Percentiles rank a stretch among this genome's conserved stretches.
Evolutionary conservation across 169 alveolate species (phyloP).

Genomic region (Perkinsus olseni): DNA sequence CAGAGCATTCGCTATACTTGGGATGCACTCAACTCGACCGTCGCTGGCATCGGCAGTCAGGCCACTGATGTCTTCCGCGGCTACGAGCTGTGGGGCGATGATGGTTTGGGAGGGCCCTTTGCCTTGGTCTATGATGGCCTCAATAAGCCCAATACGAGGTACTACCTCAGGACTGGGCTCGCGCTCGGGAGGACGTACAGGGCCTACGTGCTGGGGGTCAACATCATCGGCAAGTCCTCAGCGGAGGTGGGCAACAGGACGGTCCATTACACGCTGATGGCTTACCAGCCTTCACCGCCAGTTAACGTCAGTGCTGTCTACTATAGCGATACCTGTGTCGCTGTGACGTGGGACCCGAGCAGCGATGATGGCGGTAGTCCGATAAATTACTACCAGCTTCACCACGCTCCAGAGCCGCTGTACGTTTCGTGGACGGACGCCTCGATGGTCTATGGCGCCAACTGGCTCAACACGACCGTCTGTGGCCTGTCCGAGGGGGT

Average conservation of each 20-base stretch:
- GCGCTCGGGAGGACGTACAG: constrained; percentile 24
- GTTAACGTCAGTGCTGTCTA: not conserved
- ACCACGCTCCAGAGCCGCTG: constrained; percentile 23
- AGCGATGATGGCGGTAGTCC: constrained; percentile 28
- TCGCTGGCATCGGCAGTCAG: not conserved
- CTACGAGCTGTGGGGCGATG: constrained; percentile 29
- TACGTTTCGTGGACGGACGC: not conserved
- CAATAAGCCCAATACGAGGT: constrained; percentile 29
- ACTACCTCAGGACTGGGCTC: constrained; percentile 18
- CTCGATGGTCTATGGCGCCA: not conserved
- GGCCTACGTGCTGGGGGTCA: constrained; percentile 21
- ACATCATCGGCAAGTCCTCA: constrained; percentile 11
- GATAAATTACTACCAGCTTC: constrained; percentile 21
- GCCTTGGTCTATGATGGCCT: constrained; percentile 21
- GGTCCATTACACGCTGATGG: not conserved
- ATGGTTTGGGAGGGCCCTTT: constrained; percentile 31
- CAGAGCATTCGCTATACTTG: constrained; percentile 8
- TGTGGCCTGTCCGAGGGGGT: not conserved
- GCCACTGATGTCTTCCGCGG: not conserved
- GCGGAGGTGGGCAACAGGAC: not conserved
- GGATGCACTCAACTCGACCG: not conserved
- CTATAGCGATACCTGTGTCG: not conserved
- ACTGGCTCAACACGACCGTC: not conserved
- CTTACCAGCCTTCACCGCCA: not conserved
- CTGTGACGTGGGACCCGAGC: constrained; percentile 19